A percentile compares a stretch with the other conserved stretches of the same genome.
Conservation (phyloP, 768 basidiomycete species). For the Phanerochaete sordida region DNA sequence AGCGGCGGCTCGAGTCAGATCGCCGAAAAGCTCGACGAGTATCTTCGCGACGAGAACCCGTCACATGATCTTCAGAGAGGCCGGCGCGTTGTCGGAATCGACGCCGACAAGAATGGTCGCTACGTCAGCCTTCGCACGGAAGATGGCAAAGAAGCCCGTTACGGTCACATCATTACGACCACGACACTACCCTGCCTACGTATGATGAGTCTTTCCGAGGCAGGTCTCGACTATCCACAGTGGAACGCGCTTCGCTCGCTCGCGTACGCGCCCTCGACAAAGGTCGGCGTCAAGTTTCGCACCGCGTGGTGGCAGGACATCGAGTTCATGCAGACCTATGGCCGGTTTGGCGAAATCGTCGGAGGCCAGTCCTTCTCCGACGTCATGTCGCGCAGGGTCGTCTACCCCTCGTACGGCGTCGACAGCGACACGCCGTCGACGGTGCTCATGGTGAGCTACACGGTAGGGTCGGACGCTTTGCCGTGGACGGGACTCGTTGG, state of each 20-base stretch:
- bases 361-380: conserved; percentile 36
- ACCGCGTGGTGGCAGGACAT: conserved; percentile 39
- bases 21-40: neutral
- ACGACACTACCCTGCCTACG: conserved; percentile 36
- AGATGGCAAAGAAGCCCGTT: too few relatives aligned
- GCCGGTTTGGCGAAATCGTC: conserved; percentile 4
- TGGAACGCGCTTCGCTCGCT: conserved; percentile 35
- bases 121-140: too few relatives aligned
- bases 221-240: conserved; percentile 16
- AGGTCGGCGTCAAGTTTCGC: conserved; percentile 42
- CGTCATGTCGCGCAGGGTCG: conserved; percentile 27
- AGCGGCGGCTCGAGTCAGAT: neutral
- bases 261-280: conserved; percentile 34
- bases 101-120: too few relatives aligned
- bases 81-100: neutral
- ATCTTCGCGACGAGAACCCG: neutral
- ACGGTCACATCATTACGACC: conserved; percentile 41
- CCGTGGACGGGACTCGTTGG: conserved; percentile 24
- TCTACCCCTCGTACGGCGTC: conserved; percentile 39
- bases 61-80: neutral
- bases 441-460: conserved; percentile 23
- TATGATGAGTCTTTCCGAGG: conserved; percentile 25
- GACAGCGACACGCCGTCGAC: conserved; percentile 9
- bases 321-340: conserved; percentile 7
- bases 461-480: conserved; percentile 28